phyloP scores from a whole-genome alignment of 345 rosid genomes.

The Eucalyptus erythrocorys region DNA sequence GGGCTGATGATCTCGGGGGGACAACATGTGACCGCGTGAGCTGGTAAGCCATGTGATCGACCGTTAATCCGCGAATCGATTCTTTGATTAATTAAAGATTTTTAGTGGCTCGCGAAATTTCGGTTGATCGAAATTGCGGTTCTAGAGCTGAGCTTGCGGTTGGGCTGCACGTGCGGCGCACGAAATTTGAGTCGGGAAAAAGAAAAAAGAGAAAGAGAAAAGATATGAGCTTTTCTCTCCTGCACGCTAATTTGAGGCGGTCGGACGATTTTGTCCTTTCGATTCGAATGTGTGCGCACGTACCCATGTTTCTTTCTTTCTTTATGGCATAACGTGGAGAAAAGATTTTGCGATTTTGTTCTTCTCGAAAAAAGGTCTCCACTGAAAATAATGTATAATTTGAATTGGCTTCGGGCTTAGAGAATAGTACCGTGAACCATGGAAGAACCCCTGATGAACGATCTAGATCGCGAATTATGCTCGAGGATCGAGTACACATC shows the following conservation, averaged over 20 bases:
- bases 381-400: background rate
- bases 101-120: background rate
- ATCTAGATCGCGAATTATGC: background rate
- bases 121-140: background rate
- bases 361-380: background rate
- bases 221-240: background rate
- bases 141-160: background rate
- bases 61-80: conserved; percentile 10
- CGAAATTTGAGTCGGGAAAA: background rate
- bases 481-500: background rate
- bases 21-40: conserved; percentile 45
- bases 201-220: background rate
- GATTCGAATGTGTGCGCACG: background rate
- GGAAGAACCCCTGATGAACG: accelerated
- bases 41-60: conserved; percentile 50
- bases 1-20: background rate
- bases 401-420: background rate
- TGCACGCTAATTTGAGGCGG: background rate
- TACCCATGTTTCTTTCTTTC: background rate
- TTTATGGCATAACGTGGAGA: background rate
- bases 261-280: background rate
- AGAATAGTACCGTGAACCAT: background rate
- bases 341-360: background rate
- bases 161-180: background rate
- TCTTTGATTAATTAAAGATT: background rate